phyloP scores from a whole-genome alignment of 305 asterid species.

The Fraxinus nigra region DNA sequence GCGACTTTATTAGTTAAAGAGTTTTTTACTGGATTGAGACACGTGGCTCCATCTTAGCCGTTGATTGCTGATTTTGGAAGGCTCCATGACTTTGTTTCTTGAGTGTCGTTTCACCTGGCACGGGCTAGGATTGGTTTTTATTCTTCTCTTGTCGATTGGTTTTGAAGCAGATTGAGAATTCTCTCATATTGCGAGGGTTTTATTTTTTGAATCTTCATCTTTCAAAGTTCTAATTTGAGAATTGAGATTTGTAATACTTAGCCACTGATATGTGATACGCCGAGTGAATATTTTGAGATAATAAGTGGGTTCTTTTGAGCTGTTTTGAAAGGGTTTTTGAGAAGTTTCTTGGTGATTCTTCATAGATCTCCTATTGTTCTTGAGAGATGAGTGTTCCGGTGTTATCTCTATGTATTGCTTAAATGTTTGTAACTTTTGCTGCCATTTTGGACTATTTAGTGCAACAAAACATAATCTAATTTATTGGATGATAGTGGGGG shows the following conservation, averaged over 20 bases:
- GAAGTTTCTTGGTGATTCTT: background rate
- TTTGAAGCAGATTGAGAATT: background rate
- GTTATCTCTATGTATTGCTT: background rate
- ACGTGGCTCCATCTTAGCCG: background rate
- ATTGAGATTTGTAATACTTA: too few relatives aligned
- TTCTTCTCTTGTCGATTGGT: too few relatives aligned
- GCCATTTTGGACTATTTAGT: too few relatives aligned
- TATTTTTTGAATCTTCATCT: too few relatives aligned
- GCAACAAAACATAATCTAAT: too few relatives aligned
- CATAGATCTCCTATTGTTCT: background rate
- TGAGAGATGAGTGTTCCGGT: background rate
- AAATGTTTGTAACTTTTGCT: too few relatives aligned
- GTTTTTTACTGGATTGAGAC: background rate
- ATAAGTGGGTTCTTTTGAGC: background rate
- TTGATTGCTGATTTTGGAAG: background rate
- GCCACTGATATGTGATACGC: background rate
- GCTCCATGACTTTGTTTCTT: background rate
- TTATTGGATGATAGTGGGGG: too few relatives aligned
- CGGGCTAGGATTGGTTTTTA: too few relatives aligned
- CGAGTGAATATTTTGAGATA: background rate
- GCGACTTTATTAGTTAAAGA: background rate
- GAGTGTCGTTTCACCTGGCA: background rate
- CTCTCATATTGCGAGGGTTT: background rate
- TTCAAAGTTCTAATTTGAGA: background rate
- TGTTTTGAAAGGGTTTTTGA: background rate